Conservation (phyloP, 345 rosid genomes). For the Aethionema arabicum region DNA sequence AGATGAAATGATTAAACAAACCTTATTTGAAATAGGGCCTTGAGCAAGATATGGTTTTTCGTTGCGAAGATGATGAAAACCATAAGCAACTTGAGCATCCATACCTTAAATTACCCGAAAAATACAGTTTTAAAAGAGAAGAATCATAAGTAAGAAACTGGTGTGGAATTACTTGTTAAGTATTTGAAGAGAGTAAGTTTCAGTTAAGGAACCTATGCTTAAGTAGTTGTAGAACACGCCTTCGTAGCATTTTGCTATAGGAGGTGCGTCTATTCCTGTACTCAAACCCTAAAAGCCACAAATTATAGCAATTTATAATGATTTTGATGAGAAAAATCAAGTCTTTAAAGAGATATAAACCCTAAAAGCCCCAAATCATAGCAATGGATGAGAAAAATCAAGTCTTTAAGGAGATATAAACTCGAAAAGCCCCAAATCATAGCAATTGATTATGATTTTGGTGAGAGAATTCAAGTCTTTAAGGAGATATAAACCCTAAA, state of each 20-base stretch:
- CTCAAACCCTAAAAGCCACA: constrained; percentile 58
- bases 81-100: constrained; percentile 99
- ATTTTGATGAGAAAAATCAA: constrained; percentile 14
- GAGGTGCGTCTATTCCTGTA: constrained; percentile 58
- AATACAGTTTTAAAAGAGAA: constrained; percentile 17
- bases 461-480: constrained; percentile 6
- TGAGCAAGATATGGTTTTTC: constrained; percentile 94
- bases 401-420: too few relatives aligned
- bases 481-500: neutral
- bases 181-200: constrained; percentile 8
- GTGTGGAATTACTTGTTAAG: neutral
- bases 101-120: constrained; percentile 54
- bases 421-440: too few relatives aligned
- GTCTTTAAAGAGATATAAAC: constrained; percentile 1
- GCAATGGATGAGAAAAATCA: too few relatives aligned
- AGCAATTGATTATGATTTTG: too few relatives aligned
- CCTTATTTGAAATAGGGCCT: constrained; percentile 98
- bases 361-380: too few relatives aligned
- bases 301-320: constrained; percentile 4
- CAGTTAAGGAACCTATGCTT: constrained; percentile 65
- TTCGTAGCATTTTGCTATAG: constrained; percentile 52
- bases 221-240: constrained; percentile 96
- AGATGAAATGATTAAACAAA: constrained; percentile 22
- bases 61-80: constrained; percentile 93
- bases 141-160: constrained; percentile 8